Percentiles rank a stretch among this genome's conserved stretches.
Evolutionary conservation across 495 filamentous ascomycete species (phyloP).

Genomic region (Durotheca rogersii): DNA sequence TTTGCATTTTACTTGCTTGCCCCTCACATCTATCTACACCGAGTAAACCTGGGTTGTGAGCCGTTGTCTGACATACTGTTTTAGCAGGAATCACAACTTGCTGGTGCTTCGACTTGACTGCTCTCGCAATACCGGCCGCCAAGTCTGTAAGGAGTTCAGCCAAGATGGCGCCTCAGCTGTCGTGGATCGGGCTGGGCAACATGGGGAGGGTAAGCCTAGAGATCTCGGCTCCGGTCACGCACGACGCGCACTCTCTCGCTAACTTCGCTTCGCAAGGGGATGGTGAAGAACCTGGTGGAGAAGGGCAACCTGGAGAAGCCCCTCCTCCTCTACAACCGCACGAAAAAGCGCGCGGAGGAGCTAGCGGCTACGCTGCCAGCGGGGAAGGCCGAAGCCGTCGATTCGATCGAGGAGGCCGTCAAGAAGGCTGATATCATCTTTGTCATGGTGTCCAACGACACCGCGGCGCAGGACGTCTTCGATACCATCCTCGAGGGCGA

Average conservation of each 20-base stretch:
- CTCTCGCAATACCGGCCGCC: not conserved
- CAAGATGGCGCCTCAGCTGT: constrained; percentile 61
- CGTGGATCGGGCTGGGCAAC: constrained; percentile 89
- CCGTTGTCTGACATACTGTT: too few relatives aligned
- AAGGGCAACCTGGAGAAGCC: constrained; percentile 72
- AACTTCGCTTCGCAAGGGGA: constrained; percentile 59
- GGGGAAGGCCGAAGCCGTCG: constrained; percentile 61
- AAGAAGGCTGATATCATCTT: constrained; percentile 75
- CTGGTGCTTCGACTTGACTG: not conserved
- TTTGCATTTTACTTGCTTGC: too few relatives aligned
- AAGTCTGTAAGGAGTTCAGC: too few relatives aligned
- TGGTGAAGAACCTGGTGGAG: constrained; percentile 77
- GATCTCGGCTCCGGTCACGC: not conserved
- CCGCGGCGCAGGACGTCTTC: constrained; percentile 62
- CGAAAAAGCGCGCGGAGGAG: constrained; percentile 56
- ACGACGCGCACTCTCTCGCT: constrained; percentile 13
- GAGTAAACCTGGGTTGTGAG: too few relatives aligned
- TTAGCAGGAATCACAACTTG: too few relatives aligned
- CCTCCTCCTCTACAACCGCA: constrained; percentile 80
- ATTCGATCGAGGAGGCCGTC: constrained; percentile 65
- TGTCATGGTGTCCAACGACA: constrained; percentile 78
- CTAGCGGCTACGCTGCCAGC: constrained; percentile 55
- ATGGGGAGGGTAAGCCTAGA: constrained; percentile 76
- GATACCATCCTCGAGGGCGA: constrained; percentile 54
- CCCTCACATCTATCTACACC: too few relatives aligned